Conservation (phyloP, 768 basidiomycete genomes). For the Polyporus arcularius region DNA sequence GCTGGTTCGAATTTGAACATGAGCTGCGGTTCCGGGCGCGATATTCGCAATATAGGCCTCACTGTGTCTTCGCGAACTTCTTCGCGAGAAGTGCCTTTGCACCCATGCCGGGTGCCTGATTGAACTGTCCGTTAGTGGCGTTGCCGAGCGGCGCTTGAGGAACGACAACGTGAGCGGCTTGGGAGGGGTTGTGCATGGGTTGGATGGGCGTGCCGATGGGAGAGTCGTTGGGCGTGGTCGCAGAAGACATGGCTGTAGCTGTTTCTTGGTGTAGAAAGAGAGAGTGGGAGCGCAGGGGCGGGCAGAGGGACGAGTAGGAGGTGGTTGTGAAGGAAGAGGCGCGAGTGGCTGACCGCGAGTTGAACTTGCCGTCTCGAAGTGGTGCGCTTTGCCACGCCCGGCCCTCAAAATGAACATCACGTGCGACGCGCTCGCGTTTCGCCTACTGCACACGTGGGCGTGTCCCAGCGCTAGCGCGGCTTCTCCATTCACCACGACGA, state of each 20-base stretch:
- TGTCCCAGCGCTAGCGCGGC: background rate
- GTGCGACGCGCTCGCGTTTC: slow-evolving; percentile 20
- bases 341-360: slow-evolving; percentile 9
- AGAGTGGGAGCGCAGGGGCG: background rate
- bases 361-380: slow-evolving; percentile 7
- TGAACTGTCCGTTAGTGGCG: slow-evolving; percentile 50
- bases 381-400: slow-evolving; percentile 17
- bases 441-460: slow-evolving; percentile 18
- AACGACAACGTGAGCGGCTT: slow-evolving; percentile 74
- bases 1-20: slow-evolving; percentile 40
- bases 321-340: slow-evolving; percentile 17
- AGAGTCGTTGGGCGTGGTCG: slow-evolving; percentile 65
- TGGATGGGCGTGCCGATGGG: slow-evolving; percentile 62
- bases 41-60: slow-evolving; percentile 34
- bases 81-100: slow-evolving; percentile 92
- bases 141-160: slow-evolving; percentile 83
- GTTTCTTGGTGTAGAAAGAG: background rate
- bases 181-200: slow-evolving; percentile 83
- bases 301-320: slow-evolving; percentile 3
- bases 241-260: slow-evolving; percentile 49
- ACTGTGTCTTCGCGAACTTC: slow-evolving; percentile 90
- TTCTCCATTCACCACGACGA: background rate
- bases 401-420: slow-evolving; percentile 23
- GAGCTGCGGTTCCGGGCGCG: slow-evolving; percentile 10
- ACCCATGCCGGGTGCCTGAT: slow-evolving; percentile 71